These are phyloP conservation scores for Cubamyces sp. DNA, from an alignment of 768 basidiomycete species.

Conservation along the genomic window DNA sequence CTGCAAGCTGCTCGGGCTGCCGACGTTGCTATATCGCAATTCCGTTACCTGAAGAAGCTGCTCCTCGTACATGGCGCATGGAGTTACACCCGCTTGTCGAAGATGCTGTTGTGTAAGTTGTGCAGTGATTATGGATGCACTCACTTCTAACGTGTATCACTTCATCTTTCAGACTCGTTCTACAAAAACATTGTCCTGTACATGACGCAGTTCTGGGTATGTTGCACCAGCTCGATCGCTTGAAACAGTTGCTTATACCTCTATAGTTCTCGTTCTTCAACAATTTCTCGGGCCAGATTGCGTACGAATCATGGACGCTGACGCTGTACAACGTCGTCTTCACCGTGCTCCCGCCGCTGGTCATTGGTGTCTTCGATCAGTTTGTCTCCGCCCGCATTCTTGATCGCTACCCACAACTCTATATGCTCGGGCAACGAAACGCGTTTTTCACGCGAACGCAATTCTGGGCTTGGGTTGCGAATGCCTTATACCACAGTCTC, in stretches of 20 bases:
- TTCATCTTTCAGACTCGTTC: conserved; percentile 74
- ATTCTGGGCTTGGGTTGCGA: conserved; percentile 91
- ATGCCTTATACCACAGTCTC: conserved; percentile 88
- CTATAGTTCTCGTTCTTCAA: conserved; percentile 96
- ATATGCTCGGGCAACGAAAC: conserved; percentile 92
- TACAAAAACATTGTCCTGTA: conserved; percentile 99
- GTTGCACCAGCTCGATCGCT: conserved; percentile 21
- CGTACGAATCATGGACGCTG: conserved; percentile 98
- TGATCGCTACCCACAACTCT: conserved; percentile 96
- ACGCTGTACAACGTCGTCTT: conserved; percentile 97
- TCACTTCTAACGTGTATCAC: conserved; percentile 2
- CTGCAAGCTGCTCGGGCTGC: conserved; percentile 98
- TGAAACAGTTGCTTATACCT: background rate
- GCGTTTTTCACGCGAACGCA: conserved; percentile 89
- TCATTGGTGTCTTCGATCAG: conserved; percentile 98
- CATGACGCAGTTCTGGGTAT: conserved; percentile 98
- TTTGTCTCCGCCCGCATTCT: conserved; percentile 97
- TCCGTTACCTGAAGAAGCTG: conserved; percentile 92
- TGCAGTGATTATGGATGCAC: background rate
- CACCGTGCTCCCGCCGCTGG: conserved; percentile 93
- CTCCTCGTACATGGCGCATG: conserved; percentile 97
- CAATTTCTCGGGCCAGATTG: conserved; percentile 98
- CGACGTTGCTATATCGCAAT: conserved; percentile 97
- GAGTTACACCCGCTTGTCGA: conserved; percentile 96
- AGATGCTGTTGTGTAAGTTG: conserved; percentile 89